Base-by-base conservation (phyloP, 2,329 filamentous ascomycete species). In the Sporothrix globosa region DNA sequence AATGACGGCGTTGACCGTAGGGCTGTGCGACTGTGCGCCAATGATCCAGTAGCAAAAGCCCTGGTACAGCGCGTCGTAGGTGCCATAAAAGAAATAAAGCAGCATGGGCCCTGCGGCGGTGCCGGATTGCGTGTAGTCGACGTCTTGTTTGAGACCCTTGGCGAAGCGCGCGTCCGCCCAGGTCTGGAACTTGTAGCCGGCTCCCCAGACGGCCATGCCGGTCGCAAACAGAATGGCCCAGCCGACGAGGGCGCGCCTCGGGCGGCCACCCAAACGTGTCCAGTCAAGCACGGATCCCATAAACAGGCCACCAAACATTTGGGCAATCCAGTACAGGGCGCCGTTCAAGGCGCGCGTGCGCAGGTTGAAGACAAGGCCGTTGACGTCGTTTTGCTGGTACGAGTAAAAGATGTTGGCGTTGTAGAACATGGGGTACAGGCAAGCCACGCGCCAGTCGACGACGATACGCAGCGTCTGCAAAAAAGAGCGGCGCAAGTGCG, bases 401-500 rank as follows among this genome's bases (percentile, higher is more conserved):
- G 83, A 84, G 63, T 87, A 87, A 75, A 86, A 86, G 69, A 84
- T 80, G 75, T 87, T 94, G 78, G 89, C 91, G 65, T 89, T 86
- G 77, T 91, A 86, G 82, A 94, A 94, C 88, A 93, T 91, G 75
- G 91, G 91, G 82, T 93, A 94, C 27, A 95, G 81, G 73, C 79
- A 83, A 9, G 82, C 74, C 0, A 85, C 81, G 27, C 82, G 79
- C 82, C 83, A 83, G 66, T 82, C 79, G 70, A 76, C 78, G 50
- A 83, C 74, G 44, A 80, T 80, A 58, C 77, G 77, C 73, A 80
- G 74, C 46, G 79, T 76, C 24, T 78, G 79, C 56, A 76, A 73
- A 48, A 78, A 72, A 74, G 79, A 80, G 68, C 79, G 80, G 81
- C 72, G 81, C 79, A 14, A 76, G 66, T 71, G 70, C 10, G 58